Conservation (phyloP, 2,329 filamentous ascomycete genomes). For the Curvularia eragrostidis region DNA sequence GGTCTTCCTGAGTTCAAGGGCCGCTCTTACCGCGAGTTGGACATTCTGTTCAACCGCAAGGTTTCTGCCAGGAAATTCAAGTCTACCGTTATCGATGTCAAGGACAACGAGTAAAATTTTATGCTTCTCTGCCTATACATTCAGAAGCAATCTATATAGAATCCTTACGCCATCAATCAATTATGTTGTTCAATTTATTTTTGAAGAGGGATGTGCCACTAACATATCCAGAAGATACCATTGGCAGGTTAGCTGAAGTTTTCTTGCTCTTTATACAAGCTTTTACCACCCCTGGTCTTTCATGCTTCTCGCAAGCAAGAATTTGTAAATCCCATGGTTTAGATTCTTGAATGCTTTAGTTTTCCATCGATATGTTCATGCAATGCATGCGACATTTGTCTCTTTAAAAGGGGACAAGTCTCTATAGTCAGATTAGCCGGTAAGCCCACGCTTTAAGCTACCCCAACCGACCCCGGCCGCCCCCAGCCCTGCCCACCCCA, state of each 20-base stretch:
- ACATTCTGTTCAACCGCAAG: constrained; percentile 52
- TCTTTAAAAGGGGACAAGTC: not conserved
- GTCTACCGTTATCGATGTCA: constrained; percentile 61
- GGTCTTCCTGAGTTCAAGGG: constrained; percentile 62
- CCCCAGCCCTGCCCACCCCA: not conserved
- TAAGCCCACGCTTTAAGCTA: not conserved
- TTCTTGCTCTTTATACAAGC: not conserved
- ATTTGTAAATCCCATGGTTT: not conserved
- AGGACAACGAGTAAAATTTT: constrained; percentile 65
- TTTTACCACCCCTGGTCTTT: not conserved
- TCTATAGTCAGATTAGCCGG: not conserved
- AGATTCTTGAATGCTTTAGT: not conserved
- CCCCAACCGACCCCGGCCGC: not conserved
- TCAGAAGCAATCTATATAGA: too few relatives aligned
- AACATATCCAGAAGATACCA: not conserved
- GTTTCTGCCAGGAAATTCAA: constrained; percentile 63
- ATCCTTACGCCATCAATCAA: not conserved
- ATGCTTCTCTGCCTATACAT: not conserved
- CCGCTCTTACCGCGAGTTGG: constrained; percentile 57
- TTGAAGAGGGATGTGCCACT: not conserved
- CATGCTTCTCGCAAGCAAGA: not conserved
- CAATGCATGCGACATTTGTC: not conserved
- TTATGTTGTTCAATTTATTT: not conserved
- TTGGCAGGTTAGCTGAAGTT: not conserved
- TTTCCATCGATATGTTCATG: not conserved